A percentile compares a stretch with the other conserved stretches of the same genome.
Evolutionary conservation across 2,329 filamentous ascomycete genomes (phyloP).

Genomic region (Rutstroemia sydowiana): DNA sequence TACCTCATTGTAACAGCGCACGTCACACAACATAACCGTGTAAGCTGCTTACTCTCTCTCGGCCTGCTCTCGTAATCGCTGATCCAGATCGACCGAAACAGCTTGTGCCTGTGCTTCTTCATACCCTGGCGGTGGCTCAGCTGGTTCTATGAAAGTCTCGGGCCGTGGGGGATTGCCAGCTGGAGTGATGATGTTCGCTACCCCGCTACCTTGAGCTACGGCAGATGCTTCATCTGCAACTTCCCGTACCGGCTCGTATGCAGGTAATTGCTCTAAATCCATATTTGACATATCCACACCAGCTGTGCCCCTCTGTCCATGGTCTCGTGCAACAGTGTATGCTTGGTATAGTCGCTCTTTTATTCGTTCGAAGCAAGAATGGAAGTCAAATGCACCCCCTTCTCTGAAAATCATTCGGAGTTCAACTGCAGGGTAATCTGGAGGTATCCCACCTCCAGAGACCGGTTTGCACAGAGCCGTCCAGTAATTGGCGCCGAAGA

Average conservation of each 20-base stretch:
- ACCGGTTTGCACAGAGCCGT: slow-evolving; percentile 73
- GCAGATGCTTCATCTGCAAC: slow-evolving; percentile 13
- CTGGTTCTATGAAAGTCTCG: slow-evolving; percentile 35
- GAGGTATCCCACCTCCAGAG: slow-evolving; percentile 72
- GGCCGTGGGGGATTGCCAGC: slow-evolving; percentile 10
- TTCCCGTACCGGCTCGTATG: slow-evolving; percentile 59
- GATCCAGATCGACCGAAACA: slow-evolving; percentile 49
- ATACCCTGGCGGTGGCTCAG: slow-evolving; percentile 84
- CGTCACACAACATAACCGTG: slow-evolving; percentile 2
- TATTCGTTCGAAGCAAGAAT: slow-evolving; percentile 72
- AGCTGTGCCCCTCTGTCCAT: slow-evolving; percentile 44
- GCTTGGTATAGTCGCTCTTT: slow-evolving; percentile 78
- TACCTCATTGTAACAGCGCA: slow-evolving; percentile 1
- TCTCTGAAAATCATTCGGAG: slow-evolving; percentile 87
- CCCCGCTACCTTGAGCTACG: slow-evolving; percentile 20
- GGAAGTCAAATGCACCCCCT: slow-evolving; percentile 89
- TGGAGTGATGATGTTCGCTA: slow-evolving; percentile 12
- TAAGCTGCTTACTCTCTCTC: slow-evolving; percentile 37
- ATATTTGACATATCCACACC: slow-evolving; percentile 52
- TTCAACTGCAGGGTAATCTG: slow-evolving; percentile 65
- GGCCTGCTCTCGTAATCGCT: slow-evolving; percentile 66
- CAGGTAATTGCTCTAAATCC: slow-evolving; percentile 79
- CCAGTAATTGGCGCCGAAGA: slow-evolving; percentile 92
- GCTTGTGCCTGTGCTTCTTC: slow-evolving; percentile 80
- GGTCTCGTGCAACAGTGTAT: slow-evolving; percentile 65